Evolutionary conservation across 331 rosid genomes (phyloP).

Genomic region (Telfairia occidentalis): DNA sequence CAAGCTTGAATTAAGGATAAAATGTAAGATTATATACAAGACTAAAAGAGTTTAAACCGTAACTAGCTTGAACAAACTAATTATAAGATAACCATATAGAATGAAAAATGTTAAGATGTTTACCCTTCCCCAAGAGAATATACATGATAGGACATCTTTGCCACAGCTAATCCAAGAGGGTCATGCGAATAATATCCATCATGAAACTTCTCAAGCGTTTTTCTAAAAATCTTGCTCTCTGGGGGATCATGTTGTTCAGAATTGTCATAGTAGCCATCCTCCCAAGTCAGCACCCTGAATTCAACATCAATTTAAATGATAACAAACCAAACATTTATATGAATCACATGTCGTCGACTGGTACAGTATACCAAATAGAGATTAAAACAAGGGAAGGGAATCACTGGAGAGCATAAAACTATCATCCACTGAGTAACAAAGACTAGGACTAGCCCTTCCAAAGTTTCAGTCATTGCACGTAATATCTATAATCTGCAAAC

Average conservation of each 20-base stretch:
- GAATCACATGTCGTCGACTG: neutral
- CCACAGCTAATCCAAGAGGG: conserved; percentile 71
- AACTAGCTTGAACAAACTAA: neutral
- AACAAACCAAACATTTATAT: neutral
- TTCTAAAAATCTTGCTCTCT: conserved; percentile 33
- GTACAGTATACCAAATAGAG: neutral
- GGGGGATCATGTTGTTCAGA: conserved; percentile 34
- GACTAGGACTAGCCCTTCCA: neutral
- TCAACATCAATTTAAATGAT: conserved; percentile 10
- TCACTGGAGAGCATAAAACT: neutral
- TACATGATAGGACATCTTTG: conserved; percentile 78
- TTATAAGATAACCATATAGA: neutral
- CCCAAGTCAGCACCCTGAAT: conserved; percentile 90
- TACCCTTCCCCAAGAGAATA: conserved; percentile 97
- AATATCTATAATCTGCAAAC: neutral
- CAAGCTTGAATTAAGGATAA: neutral
- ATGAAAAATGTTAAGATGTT: conserved; percentile 20
- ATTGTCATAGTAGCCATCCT: conserved; percentile 75
- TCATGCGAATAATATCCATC: conserved; percentile 47
- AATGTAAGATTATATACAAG: neutral
- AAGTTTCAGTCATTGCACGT: neutral
- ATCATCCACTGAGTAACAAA: neutral
- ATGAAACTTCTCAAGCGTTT: conserved; percentile 34
- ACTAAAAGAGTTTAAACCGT: neutral
- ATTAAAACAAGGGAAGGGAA: neutral